Conservation (phyloP, 257 asterid species). For the Solanum appendiculatum region DNA sequence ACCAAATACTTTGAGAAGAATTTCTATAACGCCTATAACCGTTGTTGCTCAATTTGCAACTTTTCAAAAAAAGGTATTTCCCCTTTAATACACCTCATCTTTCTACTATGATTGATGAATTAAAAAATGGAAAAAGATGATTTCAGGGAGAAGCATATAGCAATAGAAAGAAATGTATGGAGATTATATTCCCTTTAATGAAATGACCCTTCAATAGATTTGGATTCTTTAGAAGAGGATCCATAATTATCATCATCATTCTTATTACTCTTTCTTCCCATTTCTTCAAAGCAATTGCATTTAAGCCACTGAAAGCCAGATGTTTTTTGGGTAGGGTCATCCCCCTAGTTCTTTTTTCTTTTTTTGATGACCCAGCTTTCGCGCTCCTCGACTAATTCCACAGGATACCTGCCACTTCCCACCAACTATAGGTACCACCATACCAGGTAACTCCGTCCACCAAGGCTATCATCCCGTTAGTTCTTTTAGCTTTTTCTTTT, state of each 20-base stretch:
- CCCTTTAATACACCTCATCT: background rate
- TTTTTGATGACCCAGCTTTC: background rate
- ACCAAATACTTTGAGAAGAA: background rate
- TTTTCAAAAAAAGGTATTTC: background rate
- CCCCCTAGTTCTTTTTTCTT: background rate
- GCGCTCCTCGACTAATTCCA: background rate
- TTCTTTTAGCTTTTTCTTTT: background rate
- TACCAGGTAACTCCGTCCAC: background rate
- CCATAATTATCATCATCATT: background rate
- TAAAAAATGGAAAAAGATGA: background rate
- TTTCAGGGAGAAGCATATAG: background rate
- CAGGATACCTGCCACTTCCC: background rate
- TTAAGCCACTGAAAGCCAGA: background rate
- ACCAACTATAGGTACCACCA: background rate
- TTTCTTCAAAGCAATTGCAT: background rate
- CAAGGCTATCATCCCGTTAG: background rate
- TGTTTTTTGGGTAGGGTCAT: background rate
- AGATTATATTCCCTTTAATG: background rate
- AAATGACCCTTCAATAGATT: background rate
- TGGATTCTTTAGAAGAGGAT: conserved; percentile 2
- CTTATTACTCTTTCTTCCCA: background rate
- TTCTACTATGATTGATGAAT: background rate
- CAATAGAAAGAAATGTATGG: background rate
- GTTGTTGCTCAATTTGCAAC: background rate
- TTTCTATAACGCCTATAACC: background rate